Base-by-base conservation (phyloP, 768 basidiomycete genomes). In the Xerocomellus amylosporus region DNA sequence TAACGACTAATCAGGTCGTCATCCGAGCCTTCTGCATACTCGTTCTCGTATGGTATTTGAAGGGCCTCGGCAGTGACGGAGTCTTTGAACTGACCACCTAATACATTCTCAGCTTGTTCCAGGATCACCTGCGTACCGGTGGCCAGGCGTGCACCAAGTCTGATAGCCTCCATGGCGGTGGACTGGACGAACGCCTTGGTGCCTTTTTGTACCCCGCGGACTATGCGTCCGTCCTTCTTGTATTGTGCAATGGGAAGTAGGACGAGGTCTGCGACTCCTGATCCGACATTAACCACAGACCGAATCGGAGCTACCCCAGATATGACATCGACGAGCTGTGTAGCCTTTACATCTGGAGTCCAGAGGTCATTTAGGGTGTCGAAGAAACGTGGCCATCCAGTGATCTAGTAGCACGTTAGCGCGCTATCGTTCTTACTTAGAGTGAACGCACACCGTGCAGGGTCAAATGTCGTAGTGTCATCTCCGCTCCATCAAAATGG, bases 281-380 rank as follows among this genome's bases (percentile, higher is more conserved):
- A 93, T 13, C 97, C 97, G 49, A 98, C 94, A 59, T 98, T 98
- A 62, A 99, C 96, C 57, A 98, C 81, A 0, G 95, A 98, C 17
- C 95, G 88, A 58, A 99, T 95, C 2, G 97, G 97, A 12, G 94
- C 83, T 3, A 98, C 93, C 7, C 97, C 97, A 22, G 95, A 95
- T 49, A 99, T 90, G 46, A 99, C 91, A 59, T 98, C 96, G 15
- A 92, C 92, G 12, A 99, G 82, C 67, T 99, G 97, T 9, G 97
- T 98, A 13, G 97, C 94, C 70, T 98, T 98, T 49, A 99, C 97
- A 70, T 99, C 97, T 5, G 97, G 97, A 1, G 97, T 98, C 97
- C 97, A 99, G 24, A 98, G 76, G 64, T 98, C 96, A 62, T 98
- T 97, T n/a, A 99, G 75, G 41, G 90, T 81, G 60, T 94, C 90